phyloP scores from a whole-genome alignment of 768 basidiomycete genomes.

The Boletus speciosus region DNA sequence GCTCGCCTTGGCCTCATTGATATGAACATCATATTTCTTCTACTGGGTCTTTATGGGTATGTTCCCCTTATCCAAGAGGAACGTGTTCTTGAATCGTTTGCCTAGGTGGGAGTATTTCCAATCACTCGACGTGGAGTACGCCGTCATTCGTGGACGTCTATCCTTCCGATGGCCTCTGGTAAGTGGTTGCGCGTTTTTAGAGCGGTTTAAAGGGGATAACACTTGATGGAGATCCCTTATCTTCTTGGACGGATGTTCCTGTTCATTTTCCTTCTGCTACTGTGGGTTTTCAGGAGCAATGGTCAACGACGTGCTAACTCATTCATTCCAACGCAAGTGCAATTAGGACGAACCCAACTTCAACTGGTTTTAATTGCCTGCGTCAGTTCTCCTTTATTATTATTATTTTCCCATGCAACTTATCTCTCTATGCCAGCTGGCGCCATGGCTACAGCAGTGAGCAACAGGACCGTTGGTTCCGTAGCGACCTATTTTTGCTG shows the following conservation, averaged over 20 bases:
- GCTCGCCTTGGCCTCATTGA: background rate
- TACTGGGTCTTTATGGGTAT: constrained; percentile 25
- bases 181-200: background rate
- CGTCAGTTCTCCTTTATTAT: constrained; percentile 12
- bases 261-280: constrained; percentile 14
- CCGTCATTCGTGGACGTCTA: constrained; percentile 20
- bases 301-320: background rate
- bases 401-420: background rate
- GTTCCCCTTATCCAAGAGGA: background rate
- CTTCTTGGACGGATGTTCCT: constrained; percentile 18
- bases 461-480: background rate
- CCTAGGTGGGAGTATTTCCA: constrained; percentile 26
- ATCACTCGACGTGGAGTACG: constrained; percentile 20
- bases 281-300: constrained; percentile 6
- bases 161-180: constrained; percentile 28
- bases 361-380: constrained; percentile 2
- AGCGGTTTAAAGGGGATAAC: background rate
- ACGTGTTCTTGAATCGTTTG: background rate
- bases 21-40: constrained; percentile 13
- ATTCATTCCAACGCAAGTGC: constrained; percentile 5
- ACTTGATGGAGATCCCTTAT: constrained; percentile 20
- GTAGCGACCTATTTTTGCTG: background rate
- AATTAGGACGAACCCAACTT: background rate
- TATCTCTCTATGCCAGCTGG: constrained; percentile 7
- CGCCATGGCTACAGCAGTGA: constrained; percentile 10